These are phyloP conservation scores for Mycocentrospora acerina DNA, from an alignment of 2,329 filamentous ascomycete species.

Conservation along the genomic window DNA sequence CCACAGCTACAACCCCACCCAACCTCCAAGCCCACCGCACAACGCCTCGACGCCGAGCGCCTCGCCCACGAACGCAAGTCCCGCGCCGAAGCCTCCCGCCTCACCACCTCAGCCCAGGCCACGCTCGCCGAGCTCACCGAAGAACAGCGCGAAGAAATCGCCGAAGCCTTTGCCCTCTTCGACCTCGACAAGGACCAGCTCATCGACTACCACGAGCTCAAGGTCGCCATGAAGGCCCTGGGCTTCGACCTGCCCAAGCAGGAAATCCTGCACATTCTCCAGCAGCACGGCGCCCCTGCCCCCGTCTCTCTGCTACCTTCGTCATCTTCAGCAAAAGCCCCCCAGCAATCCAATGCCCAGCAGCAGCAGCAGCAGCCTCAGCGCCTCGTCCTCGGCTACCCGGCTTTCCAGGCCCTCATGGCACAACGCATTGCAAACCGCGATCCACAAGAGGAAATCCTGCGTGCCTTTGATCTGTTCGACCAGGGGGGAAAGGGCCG, in stretches of 20 bases:
- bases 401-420: constrained; percentile 71
- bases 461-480: constrained; percentile 89
- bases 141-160: constrained; percentile 89
- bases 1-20: constrained; percentile 35
- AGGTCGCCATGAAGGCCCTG: constrained; percentile 91
- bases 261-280: constrained; percentile 79
- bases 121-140: constrained; percentile 67
- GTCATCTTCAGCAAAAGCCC: background rate
- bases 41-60: constrained; percentile 44
- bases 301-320: no score
- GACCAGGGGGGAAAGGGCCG: constrained; percentile 89
- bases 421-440: constrained; percentile 77
- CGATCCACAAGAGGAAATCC: constrained; percentile 87
- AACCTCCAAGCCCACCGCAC: constrained; percentile 42
- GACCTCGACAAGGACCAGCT: constrained; percentile 92
- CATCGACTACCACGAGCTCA: constrained; percentile 97
- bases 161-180: constrained; percentile 95
- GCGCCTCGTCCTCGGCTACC: constrained; percentile 71
- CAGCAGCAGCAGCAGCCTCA: constrained; percentile 19
- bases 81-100: constrained; percentile 31
- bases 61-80: constrained; percentile 43
- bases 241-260: constrained; percentile 89
- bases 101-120: constrained; percentile 50
- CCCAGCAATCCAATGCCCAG: constrained; percentile 4
- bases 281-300: constrained; percentile 65